Base-by-base conservation (phyloP, 208 protist genomes). In the Herpetomonas tarakana region DNA sequence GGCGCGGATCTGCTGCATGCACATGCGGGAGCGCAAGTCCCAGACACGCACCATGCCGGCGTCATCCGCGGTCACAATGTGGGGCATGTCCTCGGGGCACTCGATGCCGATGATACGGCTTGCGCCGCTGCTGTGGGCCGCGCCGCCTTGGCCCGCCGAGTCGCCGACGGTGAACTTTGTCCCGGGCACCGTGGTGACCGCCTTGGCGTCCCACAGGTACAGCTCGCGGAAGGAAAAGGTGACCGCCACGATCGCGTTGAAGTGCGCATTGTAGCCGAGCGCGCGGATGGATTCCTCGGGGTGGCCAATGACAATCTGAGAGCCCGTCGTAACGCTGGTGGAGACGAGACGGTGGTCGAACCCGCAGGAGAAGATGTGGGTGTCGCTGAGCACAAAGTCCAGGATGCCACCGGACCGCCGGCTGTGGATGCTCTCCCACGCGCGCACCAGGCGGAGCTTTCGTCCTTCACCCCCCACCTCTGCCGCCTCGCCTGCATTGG, bases 11-110 rank as follows among this genome's bases (percentile, higher is more conserved):
- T 74, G 86, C 69, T 97, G 91, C 21, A 87, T 60, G 49, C 91
- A 97, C 52, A 56, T 61, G 35, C 86, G 71, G 9, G 71, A 76
- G 21, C 76, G 69, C 25, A 92, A 57, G 60, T 97, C 91, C 91
- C 91, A 97, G 38, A 95, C 74, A 47, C 88, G 90, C 26, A 95
- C 71, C 22, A 70, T 52, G 18, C 91, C 86, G 9, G 65, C 60
- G 41, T 52, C 63, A 58, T 97, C 91, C 18, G 71, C 74, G 11
- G 81, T 92, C 30, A 94, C 71, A 19, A 92, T 56, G 51, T 93
- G 81, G 14, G 86, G 78, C 3, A 78, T 50, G 47, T 81, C 74
- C 11, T 52, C 69, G 24, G 86, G 63, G 52, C 78, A 76, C 35
- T 63, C 47, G 12, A 97, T 55, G 24, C 78, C 71, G 35, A 94